Conservation (phyloP, 352 stramenopile species). For the Paralagenidium karlingii region DNA sequence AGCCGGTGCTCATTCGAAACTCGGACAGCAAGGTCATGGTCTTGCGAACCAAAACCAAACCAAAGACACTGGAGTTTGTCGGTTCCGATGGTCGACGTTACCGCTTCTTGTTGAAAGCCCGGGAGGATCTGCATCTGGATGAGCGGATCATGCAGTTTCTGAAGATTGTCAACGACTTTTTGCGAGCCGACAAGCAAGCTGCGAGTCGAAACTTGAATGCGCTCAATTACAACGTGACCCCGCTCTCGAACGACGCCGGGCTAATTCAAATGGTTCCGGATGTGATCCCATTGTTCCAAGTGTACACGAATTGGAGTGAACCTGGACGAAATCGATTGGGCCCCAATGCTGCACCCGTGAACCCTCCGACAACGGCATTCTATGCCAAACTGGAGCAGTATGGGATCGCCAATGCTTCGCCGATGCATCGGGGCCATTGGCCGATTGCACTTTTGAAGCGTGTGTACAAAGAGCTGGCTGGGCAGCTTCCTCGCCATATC, state of each 20-base stretch:
- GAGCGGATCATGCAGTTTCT: constrained; percentile 87
- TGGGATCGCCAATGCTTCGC: constrained; percentile 51
- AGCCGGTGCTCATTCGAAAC: constrained; percentile 21
- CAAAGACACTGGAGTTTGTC: constrained; percentile 70
- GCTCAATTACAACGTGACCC: constrained; percentile 69
- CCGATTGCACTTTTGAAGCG: constrained; percentile 38
- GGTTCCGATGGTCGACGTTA: constrained; percentile 59
- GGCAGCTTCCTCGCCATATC: constrained; percentile 45
- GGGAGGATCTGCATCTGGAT: constrained; percentile 82
- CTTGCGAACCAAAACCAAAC: constrained; percentile 75
- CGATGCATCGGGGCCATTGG: constrained; percentile 54
- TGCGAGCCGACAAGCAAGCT: constrained; percentile 31
- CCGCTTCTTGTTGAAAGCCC: constrained; percentile 77
- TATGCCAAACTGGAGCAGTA: constrained; percentile 75
- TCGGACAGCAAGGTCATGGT: constrained; percentile 29
- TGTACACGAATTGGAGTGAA: constrained; percentile 47
- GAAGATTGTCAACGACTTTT: constrained; percentile 51
- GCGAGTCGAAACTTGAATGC: constrained; percentile 25
- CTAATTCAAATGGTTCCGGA: constrained; percentile 82
- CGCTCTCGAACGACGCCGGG: constrained; percentile 59
- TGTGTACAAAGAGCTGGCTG: constrained; percentile 53
- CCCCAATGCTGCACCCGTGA: constrained; percentile 8
- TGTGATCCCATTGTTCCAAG: constrained; percentile 69
- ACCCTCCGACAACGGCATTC: constrained; percentile 58
- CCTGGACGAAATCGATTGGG: constrained; percentile 1